Percentiles rank a stretch among this genome's conserved stretches.
Evolutionary conservation across 306 rosid species (phyloP).

Genomic region (Cyamopsis tetragonoloba): DNA sequence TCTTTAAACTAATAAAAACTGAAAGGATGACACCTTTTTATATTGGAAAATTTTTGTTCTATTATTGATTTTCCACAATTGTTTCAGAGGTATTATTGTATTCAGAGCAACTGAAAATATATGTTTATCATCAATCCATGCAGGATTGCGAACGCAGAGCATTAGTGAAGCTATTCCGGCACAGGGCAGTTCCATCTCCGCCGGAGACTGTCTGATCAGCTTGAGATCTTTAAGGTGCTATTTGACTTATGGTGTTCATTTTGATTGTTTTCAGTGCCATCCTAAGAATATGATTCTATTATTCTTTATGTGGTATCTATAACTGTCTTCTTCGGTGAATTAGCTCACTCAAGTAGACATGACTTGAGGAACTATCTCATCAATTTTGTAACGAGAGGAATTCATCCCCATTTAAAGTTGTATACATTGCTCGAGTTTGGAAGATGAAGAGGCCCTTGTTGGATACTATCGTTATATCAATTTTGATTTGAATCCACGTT

Average conservation of each 20-base stretch:
- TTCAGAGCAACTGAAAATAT: background rate
- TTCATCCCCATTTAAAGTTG: background rate
- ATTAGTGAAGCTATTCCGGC: constrained; percentile 73
- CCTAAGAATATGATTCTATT: constrained; percentile 4
- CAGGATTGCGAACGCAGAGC: constrained; percentile 98
- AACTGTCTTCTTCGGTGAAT: constrained; percentile 9
- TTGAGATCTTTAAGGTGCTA: constrained; percentile 21
- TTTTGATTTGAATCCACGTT: background rate
- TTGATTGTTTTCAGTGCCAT: background rate
- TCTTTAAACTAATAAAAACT: background rate
- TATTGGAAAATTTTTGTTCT: background rate
- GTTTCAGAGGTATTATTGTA: background rate
- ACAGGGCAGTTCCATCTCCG: constrained; percentile 51
- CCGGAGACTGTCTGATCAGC: constrained; percentile 37
- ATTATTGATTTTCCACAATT: background rate
- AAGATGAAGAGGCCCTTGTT: background rate
- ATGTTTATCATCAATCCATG: constrained; percentile 6
- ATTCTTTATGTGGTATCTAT: background rate
- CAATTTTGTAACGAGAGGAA: constrained; percentile 6
- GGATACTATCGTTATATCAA: background rate
- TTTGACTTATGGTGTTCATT: constrained; percentile 7
- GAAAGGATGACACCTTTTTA: background rate
- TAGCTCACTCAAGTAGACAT: background rate
- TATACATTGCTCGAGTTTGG: background rate
- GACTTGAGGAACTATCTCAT: constrained; percentile 2